Evolutionary conservation across 2,329 filamentous ascomycete genomes (phyloP), one percentile per base, ranked within the genome.

Genomic region (Bipolaris cookei): DNA sequence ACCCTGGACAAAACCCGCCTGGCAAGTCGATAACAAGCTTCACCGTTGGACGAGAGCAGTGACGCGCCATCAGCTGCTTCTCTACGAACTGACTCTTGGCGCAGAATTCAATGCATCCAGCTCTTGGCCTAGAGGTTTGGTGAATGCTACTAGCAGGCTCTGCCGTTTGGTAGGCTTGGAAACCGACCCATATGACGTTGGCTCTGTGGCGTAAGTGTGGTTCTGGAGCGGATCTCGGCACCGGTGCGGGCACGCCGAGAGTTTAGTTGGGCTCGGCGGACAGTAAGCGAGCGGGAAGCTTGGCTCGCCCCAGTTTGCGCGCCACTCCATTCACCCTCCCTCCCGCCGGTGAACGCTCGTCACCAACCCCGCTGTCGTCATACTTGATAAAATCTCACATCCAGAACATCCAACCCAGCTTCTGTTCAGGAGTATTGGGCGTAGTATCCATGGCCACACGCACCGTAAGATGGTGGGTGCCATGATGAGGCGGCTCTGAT

Each of bases 11-110:
- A 62, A 57, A 48, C 10, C 62, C 52, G 65, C 66, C 64, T 35
- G 49, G 43, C 49, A 41, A 34, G 37, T 67, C 61, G 62, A 44
- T 46, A 42, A 60, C 60, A 70, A 69, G 66, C 66, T 68, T 69
- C 61, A 50, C 63, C 66, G 62, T 68, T 61, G 56, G 59, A 49
- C 3, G 43, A 58, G 54, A 44, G 44, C 23, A 57, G 56, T 57
- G 56, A 62, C 56, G 54, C 62, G 52, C 47, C 43, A 47, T 58
- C 48, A 54, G 56, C 51, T 48, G 55, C 38, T 46, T 57, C 16
- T 38, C 43, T 54, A 46, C 14, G 23, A 42, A 30, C 30, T 45
- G 25, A 11, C n/a, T n/a, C 42, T 32, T 37, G 25, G 28, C 44
- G 52, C 32, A 45, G 42, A 47, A 59, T 50, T 21, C 23, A 54